Percentiles rank a stretch among this genome's conserved stretches.
Conservation (phyloP, 306 rosid genomes). For the Gynostemma pentaphyllum region DNA sequence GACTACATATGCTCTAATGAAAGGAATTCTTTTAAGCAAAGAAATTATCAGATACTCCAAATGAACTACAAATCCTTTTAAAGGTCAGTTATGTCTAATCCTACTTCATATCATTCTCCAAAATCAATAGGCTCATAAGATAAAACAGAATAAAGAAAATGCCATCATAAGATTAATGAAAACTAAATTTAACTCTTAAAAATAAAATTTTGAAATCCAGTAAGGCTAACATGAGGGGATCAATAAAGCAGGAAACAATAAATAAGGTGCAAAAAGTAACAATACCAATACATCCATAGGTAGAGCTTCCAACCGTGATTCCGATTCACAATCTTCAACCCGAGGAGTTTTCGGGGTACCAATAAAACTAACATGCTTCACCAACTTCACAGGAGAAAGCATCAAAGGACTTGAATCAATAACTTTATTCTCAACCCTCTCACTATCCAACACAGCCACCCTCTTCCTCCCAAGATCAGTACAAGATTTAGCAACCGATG, state of each 20-base stretch:
- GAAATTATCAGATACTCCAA: too few relatives aligned
- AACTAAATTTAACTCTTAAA: background rate
- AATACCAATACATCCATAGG: conserved; percentile 80
- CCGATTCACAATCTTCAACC: conserved; percentile 35
- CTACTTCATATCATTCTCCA: background rate
- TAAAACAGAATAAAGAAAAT: background rate
- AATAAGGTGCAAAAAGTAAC: background rate
- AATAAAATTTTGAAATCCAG: too few relatives aligned
- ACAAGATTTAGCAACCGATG: conserved; percentile 33
- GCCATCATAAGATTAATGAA: background rate
- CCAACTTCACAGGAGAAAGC: conserved; percentile 67
- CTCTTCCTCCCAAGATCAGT: conserved; percentile 58
- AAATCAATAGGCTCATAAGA: background rate
- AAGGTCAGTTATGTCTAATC: background rate
- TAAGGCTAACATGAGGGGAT: background rate
- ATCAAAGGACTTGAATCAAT: conserved; percentile 53
- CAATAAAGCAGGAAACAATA: background rate
- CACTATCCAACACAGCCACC: conserved; percentile 33
- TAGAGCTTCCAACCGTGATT: conserved; percentile 72
- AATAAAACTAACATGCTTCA: conserved; percentile 27
- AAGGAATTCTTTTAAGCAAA: background rate
- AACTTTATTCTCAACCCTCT: conserved; percentile 29
- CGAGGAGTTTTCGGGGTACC: conserved; percentile 67
- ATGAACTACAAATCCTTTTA: too few relatives aligned
- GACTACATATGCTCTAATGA: background rate